phyloP scores from a whole-genome alignment of 495 filamentous ascomycete genomes.

The Clavariopsis aquatica region DNA sequence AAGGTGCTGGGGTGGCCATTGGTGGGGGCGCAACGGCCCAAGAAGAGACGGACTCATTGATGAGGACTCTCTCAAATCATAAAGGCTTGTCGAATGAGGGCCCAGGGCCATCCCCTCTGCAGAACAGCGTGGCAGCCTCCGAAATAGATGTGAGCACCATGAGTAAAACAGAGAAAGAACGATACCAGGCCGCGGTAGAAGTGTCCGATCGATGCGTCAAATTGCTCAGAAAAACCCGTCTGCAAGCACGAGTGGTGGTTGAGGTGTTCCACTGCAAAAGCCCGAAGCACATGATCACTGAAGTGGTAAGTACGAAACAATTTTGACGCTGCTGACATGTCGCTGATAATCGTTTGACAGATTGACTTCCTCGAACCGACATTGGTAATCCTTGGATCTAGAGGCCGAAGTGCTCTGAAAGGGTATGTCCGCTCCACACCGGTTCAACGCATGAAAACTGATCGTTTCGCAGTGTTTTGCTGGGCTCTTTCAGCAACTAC shows the following conservation, averaged over 20 bases:
- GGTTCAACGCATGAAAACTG: conserved; percentile 22
- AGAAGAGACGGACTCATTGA: conserved; percentile 64
- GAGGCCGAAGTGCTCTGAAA: conserved; percentile 87
- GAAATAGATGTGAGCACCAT: conserved; percentile 30
- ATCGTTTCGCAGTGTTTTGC: conserved; percentile 64
- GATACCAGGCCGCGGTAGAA: conserved; percentile 70
- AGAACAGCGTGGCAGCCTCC: conserved; percentile 15
- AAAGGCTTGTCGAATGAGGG: conserved; percentile 16
- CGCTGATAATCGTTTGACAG: conserved; percentile 45
- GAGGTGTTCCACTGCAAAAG: conserved; percentile 99
- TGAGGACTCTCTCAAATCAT: conserved; percentile 38
- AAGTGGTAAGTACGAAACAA: conserved; percentile 44
- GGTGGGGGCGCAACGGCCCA: conserved; percentile 65
- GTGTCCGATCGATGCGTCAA: conserved; percentile 79
- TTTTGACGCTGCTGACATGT: conserved; percentile 5
- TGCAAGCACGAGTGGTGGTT: conserved; percentile 88
- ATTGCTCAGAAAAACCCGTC: conserved; percentile 80
- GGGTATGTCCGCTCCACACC: conserved; percentile 58
- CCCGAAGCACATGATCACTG: conserved; percentile 58
- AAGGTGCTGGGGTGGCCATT: conserved; percentile 51
- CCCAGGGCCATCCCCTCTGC: conserved; percentile 34
- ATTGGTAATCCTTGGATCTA: conserved; percentile 87
- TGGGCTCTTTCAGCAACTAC: conserved; percentile 96
- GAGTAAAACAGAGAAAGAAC: conserved; percentile 66
- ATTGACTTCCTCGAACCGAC: conserved; percentile 91